Conservation (phyloP, 1,139 yeast genomes). For the Blastobotrys elegans region DNA sequence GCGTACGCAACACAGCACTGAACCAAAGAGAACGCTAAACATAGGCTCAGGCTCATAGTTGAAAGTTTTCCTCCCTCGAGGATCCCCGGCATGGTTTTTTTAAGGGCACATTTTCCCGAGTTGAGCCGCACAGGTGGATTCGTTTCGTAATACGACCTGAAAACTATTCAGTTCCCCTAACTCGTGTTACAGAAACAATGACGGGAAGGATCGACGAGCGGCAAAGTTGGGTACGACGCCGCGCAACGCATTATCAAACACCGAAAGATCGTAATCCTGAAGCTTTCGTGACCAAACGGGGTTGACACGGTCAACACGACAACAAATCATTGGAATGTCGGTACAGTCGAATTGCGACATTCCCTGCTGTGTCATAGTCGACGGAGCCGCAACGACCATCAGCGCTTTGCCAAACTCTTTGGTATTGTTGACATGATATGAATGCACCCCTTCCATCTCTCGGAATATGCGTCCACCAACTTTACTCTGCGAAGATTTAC, state of each 20-base stretch:
- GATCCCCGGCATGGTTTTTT: too few species aligned
- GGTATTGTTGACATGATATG: slow-evolving; percentile 29
- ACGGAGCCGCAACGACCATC: slow-evolving; percentile 53
- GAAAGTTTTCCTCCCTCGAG: too few species aligned
- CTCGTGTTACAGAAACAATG: too few species aligned
- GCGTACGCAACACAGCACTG: too few species aligned
- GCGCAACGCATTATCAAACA: slow-evolving; percentile 5
- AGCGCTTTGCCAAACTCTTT: slow-evolving; percentile 32
- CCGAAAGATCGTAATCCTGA: slow-evolving; percentile 3
- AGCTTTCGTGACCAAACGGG: slow-evolving; percentile 14
- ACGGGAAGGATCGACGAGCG: background rate
- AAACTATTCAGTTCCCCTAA: too few species aligned
- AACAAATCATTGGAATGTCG: slow-evolving; percentile 45
- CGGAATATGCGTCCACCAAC: slow-evolving; percentile 51
- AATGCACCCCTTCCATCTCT: slow-evolving; percentile 54
- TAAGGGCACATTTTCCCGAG: too few species aligned
- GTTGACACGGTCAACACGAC: slow-evolving; percentile 16
- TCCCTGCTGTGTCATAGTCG: slow-evolving; percentile 56
- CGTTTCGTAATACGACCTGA: too few species aligned
- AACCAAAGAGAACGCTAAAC: too few species aligned
- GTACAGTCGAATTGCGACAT: slow-evolving; percentile 49
- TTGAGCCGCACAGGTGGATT: too few species aligned
- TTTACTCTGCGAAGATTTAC: slow-evolving; percentile 48
- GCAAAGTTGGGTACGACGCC: slow-evolving; percentile 4
- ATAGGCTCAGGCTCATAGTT: too few species aligned